These are phyloP conservation scores for Tanozyma kutaoensis DNA, from an alignment of 805 yeast species.

Conservation along the genomic window DNA sequence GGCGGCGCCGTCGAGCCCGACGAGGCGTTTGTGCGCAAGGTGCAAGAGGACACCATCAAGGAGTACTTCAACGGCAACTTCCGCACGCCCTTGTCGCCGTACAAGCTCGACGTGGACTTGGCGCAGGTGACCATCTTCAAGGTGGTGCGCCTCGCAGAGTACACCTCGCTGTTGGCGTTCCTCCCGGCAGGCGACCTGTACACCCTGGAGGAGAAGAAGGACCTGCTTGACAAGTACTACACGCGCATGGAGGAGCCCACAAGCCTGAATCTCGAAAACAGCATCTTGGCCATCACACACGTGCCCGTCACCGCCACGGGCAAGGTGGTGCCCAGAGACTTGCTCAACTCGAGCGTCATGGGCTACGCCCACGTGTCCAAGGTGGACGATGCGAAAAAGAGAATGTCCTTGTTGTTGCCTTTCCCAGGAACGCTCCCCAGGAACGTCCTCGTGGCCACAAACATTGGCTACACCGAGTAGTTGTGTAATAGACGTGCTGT, in stretches of 20 bases:
- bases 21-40: slow-evolving; percentile 50
- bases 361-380: slow-evolving; percentile 68
- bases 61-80: slow-evolving; percentile 83
- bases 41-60: slow-evolving; percentile 65
- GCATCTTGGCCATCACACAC: slow-evolving; percentile 50
- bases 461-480: slow-evolving; percentile 71
- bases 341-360: slow-evolving; percentile 45
- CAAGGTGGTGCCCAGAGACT: slow-evolving; percentile 28
- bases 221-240: slow-evolving; percentile 19
- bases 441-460: slow-evolving; percentile 61
- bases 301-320: slow-evolving; percentile 16
- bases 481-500: no score
- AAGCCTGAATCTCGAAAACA: slow-evolving; percentile 52
- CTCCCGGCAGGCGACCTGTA: slow-evolving; percentile 30
- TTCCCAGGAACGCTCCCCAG: slow-evolving; percentile 79
- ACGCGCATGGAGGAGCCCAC: slow-evolving; percentile 28
- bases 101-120: slow-evolving; percentile 61
- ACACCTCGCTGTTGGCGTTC: slow-evolving; percentile 21
- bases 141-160: slow-evolving; percentile 35
- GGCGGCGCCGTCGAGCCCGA: slow-evolving; percentile 72
- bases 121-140: slow-evolving; percentile 47
- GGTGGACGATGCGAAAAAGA: slow-evolving; percentile 64
- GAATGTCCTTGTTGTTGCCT: slow-evolving; percentile 65
- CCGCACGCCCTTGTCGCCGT: slow-evolving; percentile 64
- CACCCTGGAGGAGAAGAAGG: slow-evolving; percentile 15